phyloP scores from a whole-genome alignment of 1,284 basidiomycete species.

The Leccinum griseonigrum region DNA sequence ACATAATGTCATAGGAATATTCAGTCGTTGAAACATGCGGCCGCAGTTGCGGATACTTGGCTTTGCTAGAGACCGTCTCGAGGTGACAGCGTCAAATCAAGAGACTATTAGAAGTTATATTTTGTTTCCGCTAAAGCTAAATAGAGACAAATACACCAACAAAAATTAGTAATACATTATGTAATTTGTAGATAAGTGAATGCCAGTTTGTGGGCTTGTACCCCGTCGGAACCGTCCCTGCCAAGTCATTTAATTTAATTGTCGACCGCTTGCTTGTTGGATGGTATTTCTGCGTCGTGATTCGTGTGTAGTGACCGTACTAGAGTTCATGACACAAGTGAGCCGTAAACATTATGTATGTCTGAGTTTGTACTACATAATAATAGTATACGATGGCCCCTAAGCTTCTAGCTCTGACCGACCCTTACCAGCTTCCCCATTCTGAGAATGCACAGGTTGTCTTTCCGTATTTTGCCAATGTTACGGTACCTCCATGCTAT shows the following conservation, averaged over 20 bases:
- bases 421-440: background rate
- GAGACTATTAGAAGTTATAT: no score
- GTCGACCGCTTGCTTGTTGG: background rate
- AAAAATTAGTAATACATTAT: background rate
- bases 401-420: background rate
- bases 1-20: background rate
- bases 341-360: background rate
- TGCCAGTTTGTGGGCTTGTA: background rate
- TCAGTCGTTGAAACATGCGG: background rate
- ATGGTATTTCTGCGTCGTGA: no score
- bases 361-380: background rate
- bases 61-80: background rate
- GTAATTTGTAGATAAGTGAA: no score
- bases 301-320: no score
- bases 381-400: background rate
- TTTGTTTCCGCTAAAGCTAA: no score
- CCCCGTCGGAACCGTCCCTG: background rate
- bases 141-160: no score
- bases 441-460: background rate
- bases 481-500: conserved; percentile 7
- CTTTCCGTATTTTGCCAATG: background rate
- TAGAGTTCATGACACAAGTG: background rate
- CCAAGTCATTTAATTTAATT: background rate
- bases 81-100: no score
- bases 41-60: background rate